A percentile compares a stretch with the other conserved stretches of the same genome.
Evolutionary conservation across 2,329 filamentous ascomycete species (phyloP).

Genomic region (Exophiala aquamarina): DNA sequence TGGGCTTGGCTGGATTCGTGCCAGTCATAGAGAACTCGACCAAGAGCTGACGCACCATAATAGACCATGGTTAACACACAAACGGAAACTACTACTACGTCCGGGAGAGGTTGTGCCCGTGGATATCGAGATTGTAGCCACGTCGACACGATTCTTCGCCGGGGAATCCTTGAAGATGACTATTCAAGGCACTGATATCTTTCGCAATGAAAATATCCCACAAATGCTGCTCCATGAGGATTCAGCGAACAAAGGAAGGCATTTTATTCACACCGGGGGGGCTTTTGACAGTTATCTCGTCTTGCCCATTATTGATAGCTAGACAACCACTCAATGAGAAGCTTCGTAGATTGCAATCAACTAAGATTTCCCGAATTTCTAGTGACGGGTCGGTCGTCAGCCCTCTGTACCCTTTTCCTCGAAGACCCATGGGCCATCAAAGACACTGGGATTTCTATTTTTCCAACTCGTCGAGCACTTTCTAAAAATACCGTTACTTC

Average conservation of each 20-base stretch:
- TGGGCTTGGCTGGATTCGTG: conserved; percentile 8
- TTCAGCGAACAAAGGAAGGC: conserved; percentile 6
- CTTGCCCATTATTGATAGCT: conserved; percentile 10
- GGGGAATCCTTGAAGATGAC: conserved; percentile 5
- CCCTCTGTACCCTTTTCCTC: no score
- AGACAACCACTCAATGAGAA: no score
- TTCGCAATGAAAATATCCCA: conserved; percentile 1
- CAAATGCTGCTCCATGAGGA: conserved; percentile 4
- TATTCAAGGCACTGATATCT: conserved; percentile 10
- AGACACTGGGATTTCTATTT: no score
- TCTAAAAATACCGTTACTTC: no score
- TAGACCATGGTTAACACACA: conserved; percentile 5
- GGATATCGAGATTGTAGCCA: conserved; percentile 8
- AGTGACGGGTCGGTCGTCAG: no score
- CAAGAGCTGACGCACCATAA: neutral
- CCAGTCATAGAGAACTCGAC: conserved; percentile 8
- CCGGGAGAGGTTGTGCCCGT: conserved; percentile 6
- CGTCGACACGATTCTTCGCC: neutral
- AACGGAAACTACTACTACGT: conserved; percentile 1
- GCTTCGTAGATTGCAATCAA: no score
- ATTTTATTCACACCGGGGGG: conserved; percentile 2
- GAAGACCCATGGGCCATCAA: no score
- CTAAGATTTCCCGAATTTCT: no score
- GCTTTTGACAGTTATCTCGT: conserved; percentile 6
- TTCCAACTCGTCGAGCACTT: no score